A percentile compares a stretch with the other conserved stretches of the same genome.
phyloP scores from a whole-genome alignment of 306 rosid genomes.

The Sicyos edulis region DNA sequence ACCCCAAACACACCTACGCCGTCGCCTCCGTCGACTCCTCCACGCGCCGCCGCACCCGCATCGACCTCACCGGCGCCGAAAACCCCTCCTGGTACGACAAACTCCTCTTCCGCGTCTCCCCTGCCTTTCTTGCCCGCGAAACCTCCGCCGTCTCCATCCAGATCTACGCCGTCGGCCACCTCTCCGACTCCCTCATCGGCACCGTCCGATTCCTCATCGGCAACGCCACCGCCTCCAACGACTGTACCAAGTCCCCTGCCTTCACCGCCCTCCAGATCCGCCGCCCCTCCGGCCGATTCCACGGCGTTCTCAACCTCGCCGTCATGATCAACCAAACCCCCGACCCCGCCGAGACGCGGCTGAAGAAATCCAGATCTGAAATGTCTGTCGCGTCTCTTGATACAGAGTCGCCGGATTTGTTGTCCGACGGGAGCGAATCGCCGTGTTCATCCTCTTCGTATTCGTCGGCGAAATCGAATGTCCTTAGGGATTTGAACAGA shows the following conservation, averaged over 20 bases:
- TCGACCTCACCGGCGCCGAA: conserved; percentile 55
- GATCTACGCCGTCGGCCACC: conserved; percentile 55
- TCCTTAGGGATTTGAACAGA: conserved; percentile 56
- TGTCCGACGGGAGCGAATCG: conserved; percentile 45
- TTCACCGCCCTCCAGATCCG: conserved; percentile 74
- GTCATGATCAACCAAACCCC: conserved; percentile 41
- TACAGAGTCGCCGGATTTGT: conserved; percentile 24
- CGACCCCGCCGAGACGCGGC: conserved; percentile 28
- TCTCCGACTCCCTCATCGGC: conserved; percentile 57
- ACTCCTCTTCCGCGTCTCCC: conserved; percentile 70
- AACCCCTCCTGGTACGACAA: conserved; percentile 92
- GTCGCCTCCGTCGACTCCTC: conserved; percentile 55
- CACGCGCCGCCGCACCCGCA: conserved; percentile 55
- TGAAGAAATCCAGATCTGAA: background rate
- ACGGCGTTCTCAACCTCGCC: conserved; percentile 67
- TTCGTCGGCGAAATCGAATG: conserved; percentile 37
- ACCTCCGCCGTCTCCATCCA: conserved; percentile 59
- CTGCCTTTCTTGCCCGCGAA: conserved; percentile 58
- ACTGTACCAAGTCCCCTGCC: conserved; percentile 34
- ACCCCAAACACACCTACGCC: conserved; percentile 57
- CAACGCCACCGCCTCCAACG: conserved; percentile 37
- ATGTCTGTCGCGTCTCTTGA: conserved; percentile 34
- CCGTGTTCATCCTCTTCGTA: conserved; percentile 44
- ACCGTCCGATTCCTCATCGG: conserved; percentile 66
- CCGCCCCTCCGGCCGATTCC: conserved; percentile 75